A percentile compares a stretch with the other conserved stretches of the same genome.
These are phyloP conservation scores for Chaetomium sp. DNA, from an alignment of 2,329 filamentous ascomycete species.

Conservation along the genomic window DNA sequence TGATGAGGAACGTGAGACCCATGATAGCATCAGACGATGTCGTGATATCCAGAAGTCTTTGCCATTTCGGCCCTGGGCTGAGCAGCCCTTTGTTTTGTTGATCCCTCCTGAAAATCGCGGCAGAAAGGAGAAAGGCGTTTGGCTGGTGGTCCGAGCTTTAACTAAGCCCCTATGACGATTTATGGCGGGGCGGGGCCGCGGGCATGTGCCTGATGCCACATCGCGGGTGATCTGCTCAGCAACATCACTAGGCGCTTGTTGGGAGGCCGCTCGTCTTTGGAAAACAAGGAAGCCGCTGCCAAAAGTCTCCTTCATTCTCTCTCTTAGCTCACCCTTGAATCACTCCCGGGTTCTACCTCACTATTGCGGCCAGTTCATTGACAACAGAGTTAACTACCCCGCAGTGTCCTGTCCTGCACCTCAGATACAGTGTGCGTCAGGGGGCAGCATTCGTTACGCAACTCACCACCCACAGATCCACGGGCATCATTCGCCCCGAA, in stretches of 20 bases:
- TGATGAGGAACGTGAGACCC: too few species aligned
- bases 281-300: neutral
- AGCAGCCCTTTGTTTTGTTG: too few species aligned
- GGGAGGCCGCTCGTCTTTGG: neutral
- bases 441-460: neutral
- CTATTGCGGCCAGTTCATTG: too few species aligned
- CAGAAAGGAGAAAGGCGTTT: neutral
- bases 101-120: too few species aligned
- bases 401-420: conserved; percentile 20
- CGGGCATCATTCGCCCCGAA: neutral
- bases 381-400: conserved; percentile 13
- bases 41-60: too few species aligned
- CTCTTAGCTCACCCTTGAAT: too few species aligned
- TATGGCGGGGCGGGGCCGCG: neutral
- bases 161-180: neutral
- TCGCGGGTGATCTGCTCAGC: neutral
- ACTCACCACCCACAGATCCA: neutral
- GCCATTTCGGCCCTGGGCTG: too few species aligned
- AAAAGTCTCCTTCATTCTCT: neutral
- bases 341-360: too few species aligned
- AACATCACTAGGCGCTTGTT: neutral
- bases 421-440: neutral
- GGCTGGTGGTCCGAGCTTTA: neutral
- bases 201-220: conserved; percentile 2
- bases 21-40: too few species aligned